Percentiles rank a stretch among this genome's conserved stretches.
Conservation (phyloP, 2,329 filamentous ascomycete species). For the Endocalyx cinctus region DNA sequence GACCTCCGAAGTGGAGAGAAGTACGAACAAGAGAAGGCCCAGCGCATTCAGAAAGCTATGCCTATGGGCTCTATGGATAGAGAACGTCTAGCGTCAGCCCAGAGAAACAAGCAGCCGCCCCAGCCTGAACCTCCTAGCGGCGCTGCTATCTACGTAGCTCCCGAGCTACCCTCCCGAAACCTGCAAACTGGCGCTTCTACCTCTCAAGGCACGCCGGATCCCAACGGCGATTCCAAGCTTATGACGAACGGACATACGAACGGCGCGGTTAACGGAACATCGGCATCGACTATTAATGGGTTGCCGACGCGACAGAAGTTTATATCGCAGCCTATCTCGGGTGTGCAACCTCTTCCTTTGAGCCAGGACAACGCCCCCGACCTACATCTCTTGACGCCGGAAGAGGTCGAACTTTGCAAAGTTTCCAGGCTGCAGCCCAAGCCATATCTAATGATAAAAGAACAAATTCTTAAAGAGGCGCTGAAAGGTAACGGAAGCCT, state of each 20-base stretch:
- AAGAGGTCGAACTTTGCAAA: constrained; percentile 83
- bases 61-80: constrained; percentile 82
- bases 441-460: constrained; percentile 91
- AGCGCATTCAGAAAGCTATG: constrained; percentile 63
- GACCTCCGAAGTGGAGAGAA: constrained; percentile 84
- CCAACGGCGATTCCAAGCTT: constrained; percentile 49
- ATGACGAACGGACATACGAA: constrained; percentile 48
- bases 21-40: constrained; percentile 83
- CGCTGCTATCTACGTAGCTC: constrained; percentile 70
- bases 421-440: constrained; percentile 84
- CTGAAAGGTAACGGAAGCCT: constrained; percentile 81
- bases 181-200: constrained; percentile 26
- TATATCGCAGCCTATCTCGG: constrained; percentile 52
- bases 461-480: constrained; percentile 84
- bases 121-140: constrained; percentile 68
- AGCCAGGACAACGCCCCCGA: constrained; percentile 75
- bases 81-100: constrained; percentile 66
- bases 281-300: too few relatives aligned
- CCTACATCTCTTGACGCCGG: constrained; percentile 76
- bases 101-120: constrained; percentile 63
- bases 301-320: constrained; percentile 51
- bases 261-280: constrained; percentile 30
- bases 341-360: constrained; percentile 60
- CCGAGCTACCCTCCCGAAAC: constrained; percentile 66
- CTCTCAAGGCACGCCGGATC: constrained; percentile 16